Evolutionary conservation across 106 monocot species (phyloP).

Genomic region (Phalaenopsis aphrodite): DNA sequence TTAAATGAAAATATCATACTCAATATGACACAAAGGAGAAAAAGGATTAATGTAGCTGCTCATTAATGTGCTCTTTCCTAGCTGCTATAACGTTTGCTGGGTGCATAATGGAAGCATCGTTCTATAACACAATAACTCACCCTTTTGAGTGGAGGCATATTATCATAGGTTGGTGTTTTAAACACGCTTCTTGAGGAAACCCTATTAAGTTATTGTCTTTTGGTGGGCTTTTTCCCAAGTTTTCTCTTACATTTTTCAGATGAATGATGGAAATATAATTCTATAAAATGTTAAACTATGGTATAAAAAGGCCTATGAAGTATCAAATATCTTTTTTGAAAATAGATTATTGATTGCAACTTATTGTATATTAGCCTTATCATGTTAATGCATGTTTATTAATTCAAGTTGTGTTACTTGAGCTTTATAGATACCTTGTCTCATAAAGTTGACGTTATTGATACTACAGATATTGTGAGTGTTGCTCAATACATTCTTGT

Average conservation of each 20-base stretch:
- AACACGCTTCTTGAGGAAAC: not conserved
- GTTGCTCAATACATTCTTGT: conserved; percentile 80
- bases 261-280: no score
- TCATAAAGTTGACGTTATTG: conserved; percentile 1
- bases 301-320: not conserved
- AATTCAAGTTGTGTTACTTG: not conserved
- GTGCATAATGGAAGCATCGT: not conserved
- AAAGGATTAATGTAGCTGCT: no score
- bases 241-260: not conserved
- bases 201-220: not conserved
- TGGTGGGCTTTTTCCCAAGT: not conserved
- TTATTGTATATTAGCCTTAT: not conserved
- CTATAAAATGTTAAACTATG: no score
- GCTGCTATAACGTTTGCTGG: no score
- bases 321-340: not conserved
- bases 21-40: no score
- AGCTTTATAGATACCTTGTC: not conserved
- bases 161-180: not conserved
- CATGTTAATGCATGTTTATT: not conserved
- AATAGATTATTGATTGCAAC: not conserved
- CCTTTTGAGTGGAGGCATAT: not conserved
- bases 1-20: no score
- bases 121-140: not conserved
- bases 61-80: no score
- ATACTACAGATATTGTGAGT: conserved; percentile 50